Evolutionary conservation across 2,329 filamentous ascomycete genomes (phyloP).

Genomic region (Aspergillus tamarii): DNA sequence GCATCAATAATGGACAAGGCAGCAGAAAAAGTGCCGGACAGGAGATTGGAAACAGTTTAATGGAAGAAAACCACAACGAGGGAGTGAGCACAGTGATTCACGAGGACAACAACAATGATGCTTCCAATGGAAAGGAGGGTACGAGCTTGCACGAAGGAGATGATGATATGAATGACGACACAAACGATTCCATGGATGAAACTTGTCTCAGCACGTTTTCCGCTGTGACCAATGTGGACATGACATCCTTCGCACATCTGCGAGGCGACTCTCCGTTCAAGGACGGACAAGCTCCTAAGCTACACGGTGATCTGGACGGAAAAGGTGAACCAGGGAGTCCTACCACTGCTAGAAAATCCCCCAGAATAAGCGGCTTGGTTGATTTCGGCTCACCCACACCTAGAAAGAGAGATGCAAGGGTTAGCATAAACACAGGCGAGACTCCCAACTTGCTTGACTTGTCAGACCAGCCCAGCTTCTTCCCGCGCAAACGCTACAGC

Average conservation of each 20-base stretch:
- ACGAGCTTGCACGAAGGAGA: slow-evolving; percentile 28
- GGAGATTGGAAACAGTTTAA: slow-evolving; percentile 38
- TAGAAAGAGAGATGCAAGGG: slow-evolving; percentile 51
- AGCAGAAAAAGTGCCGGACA: slow-evolving; percentile 13
- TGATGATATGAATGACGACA: slow-evolving; percentile 34
- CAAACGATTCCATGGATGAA: slow-evolving; percentile 43
- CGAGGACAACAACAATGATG: slow-evolving; percentile 25
- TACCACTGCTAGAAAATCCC: slow-evolving; percentile 48
- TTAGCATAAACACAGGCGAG: slow-evolving; percentile 51
- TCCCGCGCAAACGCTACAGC: slow-evolving; percentile 53
- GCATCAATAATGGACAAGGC: slow-evolving; percentile 25
- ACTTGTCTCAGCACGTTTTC: slow-evolving; percentile 81
- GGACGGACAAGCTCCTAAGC: slow-evolving; percentile 39
- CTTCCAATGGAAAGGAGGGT: slow-evolving; percentile 26
- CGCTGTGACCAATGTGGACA: slow-evolving; percentile 73
- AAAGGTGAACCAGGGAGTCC: slow-evolving; percentile 47
- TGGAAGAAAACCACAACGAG: slow-evolving; percentile 44
- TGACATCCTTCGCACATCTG: slow-evolving; percentile 79
- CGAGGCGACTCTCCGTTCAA: slow-evolving; percentile 65
- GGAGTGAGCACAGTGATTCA: slow-evolving; percentile 47
- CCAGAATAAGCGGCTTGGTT: slow-evolving; percentile 32
- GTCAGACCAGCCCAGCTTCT: slow-evolving; percentile 72
- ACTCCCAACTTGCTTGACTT: slow-evolving; percentile 87
- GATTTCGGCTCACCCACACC: slow-evolving; percentile 51
- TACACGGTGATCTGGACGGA: slow-evolving; percentile 18